A percentile compares a stretch with the other conserved stretches of the same genome.
phyloP scores from a whole-genome alignment of 2,329 filamentous ascomycete species.

The Byssothecium circinans region DNA sequence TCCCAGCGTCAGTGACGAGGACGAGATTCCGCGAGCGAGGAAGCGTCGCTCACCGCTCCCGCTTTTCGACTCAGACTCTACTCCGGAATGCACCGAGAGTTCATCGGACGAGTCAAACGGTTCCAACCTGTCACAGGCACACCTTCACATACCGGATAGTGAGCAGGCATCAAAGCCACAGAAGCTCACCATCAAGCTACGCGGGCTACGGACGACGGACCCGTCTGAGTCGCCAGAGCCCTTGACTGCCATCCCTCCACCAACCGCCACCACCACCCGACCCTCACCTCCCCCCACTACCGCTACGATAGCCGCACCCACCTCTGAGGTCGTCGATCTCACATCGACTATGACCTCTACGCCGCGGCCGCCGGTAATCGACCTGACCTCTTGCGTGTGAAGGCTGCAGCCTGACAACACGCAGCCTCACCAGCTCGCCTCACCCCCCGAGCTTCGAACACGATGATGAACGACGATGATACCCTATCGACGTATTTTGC shows the following conservation, averaged over 20 bases:
- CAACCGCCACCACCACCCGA: not conserved
- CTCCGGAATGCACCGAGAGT: constrained; percentile 38
- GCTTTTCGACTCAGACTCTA: constrained; percentile 48
- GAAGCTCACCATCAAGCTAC: constrained; percentile 37
- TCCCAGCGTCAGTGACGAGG: constrained; percentile 55
- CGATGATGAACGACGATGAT: constrained; percentile 13
- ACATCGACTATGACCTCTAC: not conserved
- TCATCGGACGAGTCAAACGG: constrained; percentile 40
- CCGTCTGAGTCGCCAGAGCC: constrained; percentile 17
- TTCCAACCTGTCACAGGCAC: constrained; percentile 29
- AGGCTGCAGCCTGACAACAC: not conserved
- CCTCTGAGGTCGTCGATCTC: not conserved
- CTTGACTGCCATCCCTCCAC: constrained; percentile 16
- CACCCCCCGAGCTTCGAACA: not conserved
- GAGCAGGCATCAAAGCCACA: constrained; percentile 21
- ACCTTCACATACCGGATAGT: constrained; percentile 21
- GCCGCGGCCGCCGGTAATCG: not conserved
- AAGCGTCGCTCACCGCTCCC: constrained; percentile 55
- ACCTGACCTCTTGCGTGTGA: not conserved
- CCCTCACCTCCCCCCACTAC: not conserved
- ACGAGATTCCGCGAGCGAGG: constrained; percentile 52
- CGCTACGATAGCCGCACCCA: not conserved
- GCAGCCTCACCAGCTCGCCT: not conserved
- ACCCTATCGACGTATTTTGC: constrained; percentile 13
- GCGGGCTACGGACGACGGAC: constrained; percentile 33